Conservation (phyloP, 2,329 filamentous ascomycete species). For the Colletotrichum graminicola region DNA sequence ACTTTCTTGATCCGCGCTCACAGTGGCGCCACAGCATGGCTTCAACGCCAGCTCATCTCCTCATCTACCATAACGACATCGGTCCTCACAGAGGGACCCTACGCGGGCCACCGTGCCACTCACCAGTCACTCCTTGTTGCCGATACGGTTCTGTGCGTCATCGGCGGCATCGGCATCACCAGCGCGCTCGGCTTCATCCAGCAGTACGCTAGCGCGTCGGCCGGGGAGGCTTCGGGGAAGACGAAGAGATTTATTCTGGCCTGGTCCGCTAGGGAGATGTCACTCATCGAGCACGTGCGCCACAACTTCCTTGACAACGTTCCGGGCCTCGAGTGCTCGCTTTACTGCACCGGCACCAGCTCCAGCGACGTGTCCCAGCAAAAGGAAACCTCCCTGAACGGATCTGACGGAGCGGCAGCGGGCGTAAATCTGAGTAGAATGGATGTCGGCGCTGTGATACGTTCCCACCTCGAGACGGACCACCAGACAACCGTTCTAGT, state of each 20-base stretch:
- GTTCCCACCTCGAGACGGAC: slow-evolving; percentile 2
- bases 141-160: slow-evolving; percentile 50
- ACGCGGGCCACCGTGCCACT: slow-evolving; percentile 13
- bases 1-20: slow-evolving; percentile 20
- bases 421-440: slow-evolving; percentile 40
- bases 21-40: slow-evolving; percentile 3
- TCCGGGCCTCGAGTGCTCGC: slow-evolving; percentile 39
- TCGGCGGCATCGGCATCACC: slow-evolving; percentile 51
- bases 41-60: slow-evolving; percentile 5
- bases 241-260: slow-evolving; percentile 43
- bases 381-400: slow-evolving; percentile 39
- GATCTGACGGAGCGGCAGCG: background rate
- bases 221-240: background rate
- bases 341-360: slow-evolving; percentile 43
- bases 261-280: slow-evolving; percentile 46
- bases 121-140: background rate
- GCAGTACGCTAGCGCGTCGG: background rate
- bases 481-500: slow-evolving; percentile 37
- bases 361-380: slow-evolving; percentile 41
- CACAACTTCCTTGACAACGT: slow-evolving; percentile 1
- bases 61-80: background rate
- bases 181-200: slow-evolving; percentile 48
- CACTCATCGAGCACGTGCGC: slow-evolving; percentile 41
- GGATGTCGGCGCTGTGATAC: slow-evolving; percentile 44
- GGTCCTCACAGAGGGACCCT: slow-evolving; percentile 21